Percentiles rank a stretch among this genome's conserved stretches.
These are phyloP conservation scores for Fomitopsis schrenkii DNA, from an alignment of 1,284 basidiomycete genomes.

Conservation along the genomic window DNA sequence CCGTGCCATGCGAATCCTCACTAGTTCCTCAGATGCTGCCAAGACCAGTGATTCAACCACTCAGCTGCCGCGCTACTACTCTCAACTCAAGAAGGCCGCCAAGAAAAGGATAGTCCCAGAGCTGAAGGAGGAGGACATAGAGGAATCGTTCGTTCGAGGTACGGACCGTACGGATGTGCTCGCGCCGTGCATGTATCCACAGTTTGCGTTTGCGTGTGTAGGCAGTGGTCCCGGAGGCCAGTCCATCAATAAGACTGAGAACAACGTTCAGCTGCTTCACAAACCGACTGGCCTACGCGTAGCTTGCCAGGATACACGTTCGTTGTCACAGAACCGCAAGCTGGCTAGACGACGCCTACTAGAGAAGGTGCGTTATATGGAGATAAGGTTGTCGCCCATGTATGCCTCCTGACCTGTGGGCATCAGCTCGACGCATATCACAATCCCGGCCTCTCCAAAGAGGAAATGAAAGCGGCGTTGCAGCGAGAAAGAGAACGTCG, in stretches of 20 bases:
- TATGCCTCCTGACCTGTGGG: neutral
- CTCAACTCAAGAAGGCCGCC: constrained; percentile 65
- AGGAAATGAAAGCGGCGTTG: constrained; percentile 59
- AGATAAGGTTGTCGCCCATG: neutral
- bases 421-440: constrained; percentile 59
- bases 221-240: constrained; percentile 83
- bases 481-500: constrained; percentile 69
- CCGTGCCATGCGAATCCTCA: constrained; percentile 4
- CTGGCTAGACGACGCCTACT: constrained; percentile 62
- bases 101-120: constrained; percentile 59
- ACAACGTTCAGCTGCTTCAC: constrained; percentile 77
- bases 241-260: constrained; percentile 83
- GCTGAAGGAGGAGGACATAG: constrained; percentile 66
- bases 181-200: constrained; percentile 13
- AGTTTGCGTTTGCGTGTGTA: constrained; percentile 26
- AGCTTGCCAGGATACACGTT: constrained; percentile 75
- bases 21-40: constrained; percentile 28
- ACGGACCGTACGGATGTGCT: constrained; percentile 6
- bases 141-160: constrained; percentile 78
- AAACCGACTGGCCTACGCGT: constrained; percentile 77
- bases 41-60: constrained; percentile 35
- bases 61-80: constrained; percentile 46
- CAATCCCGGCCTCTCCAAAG: constrained; percentile 76
- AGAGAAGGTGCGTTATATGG: constrained; percentile 55
- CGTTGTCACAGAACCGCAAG: constrained; percentile 63